phyloP scores from a whole-genome alignment of 768 basidiomycete species.

The Leccinum boreale region DNA sequence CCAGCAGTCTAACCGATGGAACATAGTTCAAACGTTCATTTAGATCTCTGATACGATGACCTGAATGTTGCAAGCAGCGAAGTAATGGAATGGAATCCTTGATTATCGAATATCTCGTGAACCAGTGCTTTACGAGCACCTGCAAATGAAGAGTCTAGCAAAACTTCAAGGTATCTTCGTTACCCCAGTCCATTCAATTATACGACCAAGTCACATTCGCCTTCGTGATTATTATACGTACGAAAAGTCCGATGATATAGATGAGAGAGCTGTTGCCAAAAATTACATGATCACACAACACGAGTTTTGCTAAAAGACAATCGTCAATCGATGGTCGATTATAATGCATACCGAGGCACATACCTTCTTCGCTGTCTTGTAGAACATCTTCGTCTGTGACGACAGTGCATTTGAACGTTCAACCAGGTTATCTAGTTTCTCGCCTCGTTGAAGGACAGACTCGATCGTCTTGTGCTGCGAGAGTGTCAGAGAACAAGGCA shows the following conservation, averaged over 20 bases:
- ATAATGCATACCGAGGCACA: constrained; percentile 14
- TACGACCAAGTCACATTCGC: not conserved
- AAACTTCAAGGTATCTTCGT: not conserved
- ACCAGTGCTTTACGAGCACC: not conserved
- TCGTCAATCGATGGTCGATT: constrained; percentile 7
- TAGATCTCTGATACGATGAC: too few relatives aligned
- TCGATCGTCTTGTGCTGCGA: constrained; percentile 98
- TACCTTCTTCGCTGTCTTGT: constrained; percentile 99
- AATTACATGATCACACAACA: constrained; percentile 86
- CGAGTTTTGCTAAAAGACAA: constrained; percentile 77
- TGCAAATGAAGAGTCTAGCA: not conserved
- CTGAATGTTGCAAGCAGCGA: not conserved
- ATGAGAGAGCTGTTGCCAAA: constrained; percentile 2
- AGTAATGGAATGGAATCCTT: constrained; percentile 1
- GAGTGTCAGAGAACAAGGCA: not conserved
- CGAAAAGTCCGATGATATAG: constrained; percentile 17
- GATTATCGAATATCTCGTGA: not conserved
- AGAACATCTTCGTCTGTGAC: constrained; percentile 95
- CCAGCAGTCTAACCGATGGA: too few relatives aligned
- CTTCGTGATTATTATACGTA: constrained; percentile 17
- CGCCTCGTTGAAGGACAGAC: constrained; percentile 91
- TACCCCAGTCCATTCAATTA: not conserved
- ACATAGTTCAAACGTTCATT: too few relatives aligned
- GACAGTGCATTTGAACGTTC: constrained; percentile 89
- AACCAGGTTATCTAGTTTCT: constrained; percentile 94